These are phyloP conservation scores for Cercospora sp. DNA, from an alignment of 2,329 filamentous ascomycete species.

Conservation along the genomic window DNA sequence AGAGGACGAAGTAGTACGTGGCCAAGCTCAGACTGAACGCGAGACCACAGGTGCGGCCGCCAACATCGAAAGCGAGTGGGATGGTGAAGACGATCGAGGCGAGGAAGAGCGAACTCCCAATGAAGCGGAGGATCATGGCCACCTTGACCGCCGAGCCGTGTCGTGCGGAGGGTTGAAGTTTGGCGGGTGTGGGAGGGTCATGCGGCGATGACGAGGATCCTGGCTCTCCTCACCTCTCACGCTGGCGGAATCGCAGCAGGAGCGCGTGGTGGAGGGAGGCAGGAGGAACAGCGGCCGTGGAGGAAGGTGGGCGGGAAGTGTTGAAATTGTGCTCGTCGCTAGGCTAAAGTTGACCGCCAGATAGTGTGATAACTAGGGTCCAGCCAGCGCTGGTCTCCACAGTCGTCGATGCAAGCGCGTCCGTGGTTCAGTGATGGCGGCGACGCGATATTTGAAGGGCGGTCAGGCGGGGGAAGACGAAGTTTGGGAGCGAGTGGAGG, in stretches of 20 bases:
- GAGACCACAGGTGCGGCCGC: slow-evolving; percentile 88
- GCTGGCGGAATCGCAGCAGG: background rate
- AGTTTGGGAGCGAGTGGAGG: background rate
- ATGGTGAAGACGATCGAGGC: slow-evolving; percentile 92
- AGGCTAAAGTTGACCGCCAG: slow-evolving; percentile 7
- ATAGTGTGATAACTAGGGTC: slow-evolving; percentile 1
- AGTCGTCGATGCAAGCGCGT: slow-evolving; percentile 2
- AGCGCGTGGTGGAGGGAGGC: slow-evolving; percentile 5
- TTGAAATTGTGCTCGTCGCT: slow-evolving; percentile 3
- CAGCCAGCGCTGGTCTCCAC: background rate
- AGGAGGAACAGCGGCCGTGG: background rate
- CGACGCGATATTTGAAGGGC: background rate
- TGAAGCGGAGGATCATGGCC: slow-evolving; percentile 49
- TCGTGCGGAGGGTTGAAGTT: slow-evolving; percentile 13
- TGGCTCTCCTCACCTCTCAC: slow-evolving; percentile 1
- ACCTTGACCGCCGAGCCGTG: slow-evolving; percentile 15
- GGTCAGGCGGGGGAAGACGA: background rate
- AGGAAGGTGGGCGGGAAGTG: background rate
- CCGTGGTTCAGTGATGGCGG: background rate
- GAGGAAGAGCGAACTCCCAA: slow-evolving; percentile 65
- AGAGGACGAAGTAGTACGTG: slow-evolving; percentile 87
- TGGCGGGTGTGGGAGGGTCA: slow-evolving; percentile 20
- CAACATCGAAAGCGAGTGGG: slow-evolving; percentile 96
- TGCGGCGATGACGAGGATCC: slow-evolving; percentile 16
- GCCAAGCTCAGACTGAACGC: slow-evolving; percentile 90